Conservation (phyloP, 148 eudicot species). For the Chenopodium quinoa region DNA sequence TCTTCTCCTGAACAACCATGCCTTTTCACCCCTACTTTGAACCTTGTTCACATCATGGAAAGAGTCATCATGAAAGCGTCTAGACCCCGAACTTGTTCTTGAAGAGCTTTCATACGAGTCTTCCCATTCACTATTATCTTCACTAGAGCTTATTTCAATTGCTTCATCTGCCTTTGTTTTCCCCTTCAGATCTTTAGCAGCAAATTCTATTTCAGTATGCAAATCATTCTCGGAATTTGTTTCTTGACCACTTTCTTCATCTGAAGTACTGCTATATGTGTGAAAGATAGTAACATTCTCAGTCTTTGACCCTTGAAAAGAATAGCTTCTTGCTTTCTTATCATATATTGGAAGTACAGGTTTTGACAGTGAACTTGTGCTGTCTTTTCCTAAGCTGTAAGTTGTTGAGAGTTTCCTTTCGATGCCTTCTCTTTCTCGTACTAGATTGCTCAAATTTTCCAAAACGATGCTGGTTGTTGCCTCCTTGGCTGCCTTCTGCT, state of each 20-base stretch:
- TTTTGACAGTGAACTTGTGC: conserved; percentile 30
- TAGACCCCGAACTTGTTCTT: conserved; percentile 30
- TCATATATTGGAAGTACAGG: conserved; percentile 65
- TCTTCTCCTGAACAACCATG: conserved; percentile 39
- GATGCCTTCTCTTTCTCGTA: conserved; percentile 59
- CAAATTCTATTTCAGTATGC: conserved; percentile 24
- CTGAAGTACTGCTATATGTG: conserved; percentile 38
- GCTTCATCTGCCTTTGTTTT: conserved; percentile 40
- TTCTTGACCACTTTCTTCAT: conserved; percentile 33
- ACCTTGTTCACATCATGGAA: conserved; percentile 13
- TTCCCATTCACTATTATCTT: conserved; percentile 33
- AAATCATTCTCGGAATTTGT: conserved; percentile 24
- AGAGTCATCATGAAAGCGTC: conserved; percentile 25
- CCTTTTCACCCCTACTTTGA: background rate
- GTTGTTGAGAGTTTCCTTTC: conserved; percentile 80
- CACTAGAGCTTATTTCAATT: conserved; percentile 39
- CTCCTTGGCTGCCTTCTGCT: conserved; percentile 57
- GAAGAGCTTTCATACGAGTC: conserved; percentile 24
- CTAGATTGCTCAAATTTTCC: conserved; percentile 55
- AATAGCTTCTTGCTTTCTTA: conserved; percentile 51
- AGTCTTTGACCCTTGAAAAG: conserved; percentile 47
- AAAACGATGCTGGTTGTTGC: conserved; percentile 45
- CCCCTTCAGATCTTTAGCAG: conserved; percentile 8
- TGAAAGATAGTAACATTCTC: conserved; percentile 54
- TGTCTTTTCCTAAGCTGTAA: conserved; percentile 82